Conservation (phyloP, 192 early-diverging fungal genomes). For the Pilaira anomala region DNA sequence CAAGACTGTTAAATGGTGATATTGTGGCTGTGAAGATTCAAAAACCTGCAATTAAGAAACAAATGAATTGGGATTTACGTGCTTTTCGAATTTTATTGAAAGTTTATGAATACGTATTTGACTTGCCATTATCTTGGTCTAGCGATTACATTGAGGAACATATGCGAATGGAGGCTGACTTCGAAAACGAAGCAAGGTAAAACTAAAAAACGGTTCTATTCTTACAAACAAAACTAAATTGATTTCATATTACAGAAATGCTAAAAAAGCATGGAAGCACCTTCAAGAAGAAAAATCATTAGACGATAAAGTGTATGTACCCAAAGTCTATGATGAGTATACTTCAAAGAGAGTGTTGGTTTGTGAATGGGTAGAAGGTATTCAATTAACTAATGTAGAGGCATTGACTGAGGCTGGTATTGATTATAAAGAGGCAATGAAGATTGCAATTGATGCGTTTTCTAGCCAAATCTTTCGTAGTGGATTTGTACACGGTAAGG, state of each 20-base stretch:
- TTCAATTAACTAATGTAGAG: slow-evolving; percentile 62
- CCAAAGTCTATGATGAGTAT: slow-evolving; percentile 68
- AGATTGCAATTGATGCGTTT: slow-evolving; percentile 74
- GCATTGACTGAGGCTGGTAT: slow-evolving; percentile 40
- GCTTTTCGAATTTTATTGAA: slow-evolving; percentile 60
- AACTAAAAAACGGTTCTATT: background rate
- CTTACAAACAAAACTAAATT: background rate
- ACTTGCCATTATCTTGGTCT: slow-evolving; percentile 78
- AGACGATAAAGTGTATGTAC: slow-evolving; percentile 62
- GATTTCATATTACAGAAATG: slow-evolving; percentile 46
- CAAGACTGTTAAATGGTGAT: slow-evolving; percentile 61
- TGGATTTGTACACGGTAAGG: slow-evolving; percentile 84
- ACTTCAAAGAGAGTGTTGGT: slow-evolving; percentile 74
- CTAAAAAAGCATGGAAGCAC: slow-evolving; percentile 58
- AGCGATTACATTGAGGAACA: slow-evolving; percentile 70
- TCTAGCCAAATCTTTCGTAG: slow-evolving; percentile 81
- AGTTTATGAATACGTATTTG: slow-evolving; percentile 74
- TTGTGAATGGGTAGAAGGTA: slow-evolving; percentile 87
- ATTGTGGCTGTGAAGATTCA: slow-evolving; percentile 91
- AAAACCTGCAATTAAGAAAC: slow-evolving; percentile 81
- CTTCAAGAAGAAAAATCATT: slow-evolving; percentile 50
- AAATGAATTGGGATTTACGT: slow-evolving; percentile 83
- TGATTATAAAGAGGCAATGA: slow-evolving; percentile 55
- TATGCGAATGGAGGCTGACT: slow-evolving; percentile 81
- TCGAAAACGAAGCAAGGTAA: slow-evolving; percentile 73